phyloP scores from a whole-genome alignment of 495 filamentous ascomycete species.

The Cercophora samala region DNA sequence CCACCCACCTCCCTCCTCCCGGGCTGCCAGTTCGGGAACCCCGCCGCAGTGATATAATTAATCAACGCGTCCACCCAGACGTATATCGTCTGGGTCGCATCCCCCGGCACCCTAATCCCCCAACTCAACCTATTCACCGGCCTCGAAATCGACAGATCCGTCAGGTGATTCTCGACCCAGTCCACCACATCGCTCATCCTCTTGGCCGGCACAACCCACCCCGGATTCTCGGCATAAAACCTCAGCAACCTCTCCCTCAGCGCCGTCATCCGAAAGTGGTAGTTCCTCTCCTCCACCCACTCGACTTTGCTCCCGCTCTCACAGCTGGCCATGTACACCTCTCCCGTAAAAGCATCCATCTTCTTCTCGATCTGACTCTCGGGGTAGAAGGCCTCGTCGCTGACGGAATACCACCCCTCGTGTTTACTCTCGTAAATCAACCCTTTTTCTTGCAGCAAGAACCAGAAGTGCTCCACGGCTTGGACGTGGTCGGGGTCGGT shows the following conservation, averaged over 20 bases:
- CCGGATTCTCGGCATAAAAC: slow-evolving; percentile 69
- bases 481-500: slow-evolving; percentile 77
- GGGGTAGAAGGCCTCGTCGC: slow-evolving; percentile 95
- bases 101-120: slow-evolving; percentile 87
- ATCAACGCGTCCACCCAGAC: slow-evolving; percentile 96
- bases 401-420: slow-evolving; percentile 93
- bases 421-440: slow-evolving; percentile 85
- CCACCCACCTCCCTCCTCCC: slow-evolving; percentile 52
- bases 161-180: slow-evolving; percentile 65
- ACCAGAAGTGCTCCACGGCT: slow-evolving; percentile 90
- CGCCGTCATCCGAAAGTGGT: slow-evolving; percentile 87
- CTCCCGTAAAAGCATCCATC: slow-evolving; percentile 74
- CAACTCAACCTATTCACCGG: slow-evolving; percentile 74
- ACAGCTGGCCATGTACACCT: slow-evolving; percentile 73
- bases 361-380: slow-evolving; percentile 66
- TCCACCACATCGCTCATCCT: slow-evolving; percentile 67
- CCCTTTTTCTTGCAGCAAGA: slow-evolving; percentile 66
- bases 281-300: slow-evolving; percentile 91
- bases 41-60: slow-evolving; percentile 85
- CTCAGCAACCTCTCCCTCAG: slow-evolving; percentile 71
- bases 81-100: slow-evolving; percentile 86
- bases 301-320: slow-evolving; percentile 92
- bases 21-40: slow-evolving; percentile 73
- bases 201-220: slow-evolving; percentile 63
- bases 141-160: slow-evolving; percentile 86